Evolutionary conservation across 1,284 basidiomycete genomes (phyloP), one percentile per base, ranked within the genome.

Genomic region (Flammula alnicola): DNA sequence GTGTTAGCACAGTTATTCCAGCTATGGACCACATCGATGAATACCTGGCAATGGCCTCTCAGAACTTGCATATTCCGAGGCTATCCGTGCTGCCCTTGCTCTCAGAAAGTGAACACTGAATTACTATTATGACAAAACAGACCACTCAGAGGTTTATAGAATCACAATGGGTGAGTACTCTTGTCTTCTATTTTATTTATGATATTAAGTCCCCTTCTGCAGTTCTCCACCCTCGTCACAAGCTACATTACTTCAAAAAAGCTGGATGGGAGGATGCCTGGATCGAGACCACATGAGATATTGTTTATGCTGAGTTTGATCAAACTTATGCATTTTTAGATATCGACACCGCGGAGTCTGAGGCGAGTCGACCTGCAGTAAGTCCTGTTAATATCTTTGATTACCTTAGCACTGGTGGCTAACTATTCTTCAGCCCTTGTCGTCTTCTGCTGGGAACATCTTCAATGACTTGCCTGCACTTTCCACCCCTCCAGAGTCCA

Each of bases 21-120:
- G 61, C 63, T 1, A 73, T 73, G 66, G 71, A 72, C 41, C 41
- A 54, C 22, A 57, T 71, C 17, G 59, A 71, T 39, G 23, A 57
- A n/a, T 7, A 49, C 1, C 53, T 71, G 10, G 49, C 61, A 0
- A 43, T 1, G 20, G 49, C 4, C 12, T 58, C 0, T 11, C 48
- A 14, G 30, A 25, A 39, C 38, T 6, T 35, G 46, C 20, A 3
- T 49, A 50, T 31, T 30, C 30, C 0, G 12, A 27, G 0, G 31
- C 57, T 2, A 64, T 69, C 19, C 43, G 46, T 7, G 43, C 53
- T 2, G 56, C 62, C 11, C 3, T 57, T 3, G 36, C 16, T 2
- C 26, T 64, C 7, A 55, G 49, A 3, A 60, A 59, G 46, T 44
- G 22, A 10, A 65, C 57, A 0, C 40, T 63, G 1, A 65, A 64